These are phyloP conservation scores for Pseudoturritis turrita DNA, from an alignment of 345 rosid species.

Conservation along the genomic window DNA sequence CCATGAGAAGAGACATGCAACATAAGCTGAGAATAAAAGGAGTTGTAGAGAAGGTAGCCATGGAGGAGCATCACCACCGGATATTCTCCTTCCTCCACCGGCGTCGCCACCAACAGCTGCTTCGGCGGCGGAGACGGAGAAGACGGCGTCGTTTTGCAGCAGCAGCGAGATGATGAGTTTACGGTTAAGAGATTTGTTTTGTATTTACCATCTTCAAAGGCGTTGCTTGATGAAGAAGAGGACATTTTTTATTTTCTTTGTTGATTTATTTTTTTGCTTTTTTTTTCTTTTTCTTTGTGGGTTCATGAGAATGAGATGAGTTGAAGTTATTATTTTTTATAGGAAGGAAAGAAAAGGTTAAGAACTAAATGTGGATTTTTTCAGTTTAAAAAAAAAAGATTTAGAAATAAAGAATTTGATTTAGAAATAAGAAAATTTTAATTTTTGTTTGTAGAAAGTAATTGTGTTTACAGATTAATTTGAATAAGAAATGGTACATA, in stretches of 20 bases:
- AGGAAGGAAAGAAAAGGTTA: too few relatives aligned
- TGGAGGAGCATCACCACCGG: slow-evolving; percentile 76
- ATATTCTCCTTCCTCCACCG: slow-evolving; percentile 60
- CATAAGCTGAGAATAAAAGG: slow-evolving; percentile 86
- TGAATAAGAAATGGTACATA: too few relatives aligned
- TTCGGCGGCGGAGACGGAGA: slow-evolving; percentile 41
- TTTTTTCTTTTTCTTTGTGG: not conserved
- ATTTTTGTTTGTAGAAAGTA: too few relatives aligned
- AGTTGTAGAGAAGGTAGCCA: slow-evolving; percentile 71
- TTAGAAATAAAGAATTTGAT: too few relatives aligned
- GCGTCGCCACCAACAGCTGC: slow-evolving; percentile 62
- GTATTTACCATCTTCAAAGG: slow-evolving; percentile 46
- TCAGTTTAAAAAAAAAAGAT: too few relatives aligned
- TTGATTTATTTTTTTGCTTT: too few relatives aligned
- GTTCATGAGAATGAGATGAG: not conserved
- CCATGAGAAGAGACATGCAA: slow-evolving; percentile 89
- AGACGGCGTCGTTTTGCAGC: slow-evolving; percentile 6
- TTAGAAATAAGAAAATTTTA: too few relatives aligned
- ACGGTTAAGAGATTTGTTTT: slow-evolving; percentile 36
- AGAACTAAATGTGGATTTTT: too few relatives aligned
- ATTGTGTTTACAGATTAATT: too few relatives aligned
- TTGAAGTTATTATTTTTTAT: not conserved
- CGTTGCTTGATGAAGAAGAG: slow-evolving; percentile 29
- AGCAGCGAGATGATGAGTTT: slow-evolving; percentile 30
- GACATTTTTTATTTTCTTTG: slow-evolving; percentile 13